Conservation (phyloP, 257 asterid species). For the Forsythia viridissima region DNA sequence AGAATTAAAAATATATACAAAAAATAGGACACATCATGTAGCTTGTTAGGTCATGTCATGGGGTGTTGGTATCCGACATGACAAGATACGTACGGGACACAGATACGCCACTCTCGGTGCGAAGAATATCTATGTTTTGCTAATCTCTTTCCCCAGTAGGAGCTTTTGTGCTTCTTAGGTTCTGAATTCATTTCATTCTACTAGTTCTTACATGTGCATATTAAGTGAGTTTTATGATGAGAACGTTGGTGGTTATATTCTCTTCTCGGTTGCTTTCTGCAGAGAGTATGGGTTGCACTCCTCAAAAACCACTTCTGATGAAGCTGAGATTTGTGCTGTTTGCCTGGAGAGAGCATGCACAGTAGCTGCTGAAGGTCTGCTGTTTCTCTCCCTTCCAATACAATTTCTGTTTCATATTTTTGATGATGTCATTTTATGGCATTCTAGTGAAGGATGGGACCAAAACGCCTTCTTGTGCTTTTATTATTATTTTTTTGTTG, state of each 20-base stretch:
- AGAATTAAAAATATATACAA: too few relatives aligned
- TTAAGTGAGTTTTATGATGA: background rate
- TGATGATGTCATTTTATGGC: background rate
- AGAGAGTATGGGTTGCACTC: conserved; percentile 80
- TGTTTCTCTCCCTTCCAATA: conserved; percentile 9
- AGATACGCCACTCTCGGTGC: too few relatives aligned
- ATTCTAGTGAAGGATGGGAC: background rate
- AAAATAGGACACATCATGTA: too few relatives aligned
- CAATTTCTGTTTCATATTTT: background rate
- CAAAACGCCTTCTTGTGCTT: background rate
- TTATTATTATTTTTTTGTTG: too few relatives aligned
- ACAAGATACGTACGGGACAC: too few relatives aligned
- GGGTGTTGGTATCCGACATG: too few relatives aligned
- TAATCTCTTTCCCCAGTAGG: too few relatives aligned
- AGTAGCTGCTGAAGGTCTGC: conserved; percentile 81
- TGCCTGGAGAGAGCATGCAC: conserved; percentile 89
- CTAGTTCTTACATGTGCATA: background rate
- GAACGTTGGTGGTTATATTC: background rate
- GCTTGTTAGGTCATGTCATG: too few relatives aligned
- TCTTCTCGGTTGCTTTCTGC: conserved; percentile 25
- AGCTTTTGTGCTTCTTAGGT: too few relatives aligned
- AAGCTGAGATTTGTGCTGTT: conserved; percentile 87
- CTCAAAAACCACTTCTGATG: conserved; percentile 70
- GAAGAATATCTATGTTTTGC: too few relatives aligned
- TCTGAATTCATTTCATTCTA: background rate